Percentiles rank a stretch among this genome's conserved stretches.
These are phyloP conservation scores for Trichoderma aggressivum DNA, from an alignment of 2,329 filamentous ascomycete species.

Conservation along the genomic window DNA sequence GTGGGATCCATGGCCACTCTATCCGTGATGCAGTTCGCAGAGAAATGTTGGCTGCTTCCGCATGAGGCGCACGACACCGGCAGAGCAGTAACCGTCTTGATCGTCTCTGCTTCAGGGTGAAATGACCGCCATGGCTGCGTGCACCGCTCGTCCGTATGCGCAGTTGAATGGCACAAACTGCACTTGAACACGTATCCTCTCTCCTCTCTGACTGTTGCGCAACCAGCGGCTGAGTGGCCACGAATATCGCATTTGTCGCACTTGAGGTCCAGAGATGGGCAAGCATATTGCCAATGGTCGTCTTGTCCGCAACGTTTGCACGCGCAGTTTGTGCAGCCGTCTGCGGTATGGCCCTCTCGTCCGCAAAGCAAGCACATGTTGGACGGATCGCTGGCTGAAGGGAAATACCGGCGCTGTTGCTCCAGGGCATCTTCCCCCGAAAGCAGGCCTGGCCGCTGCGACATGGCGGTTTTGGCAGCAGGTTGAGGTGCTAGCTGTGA, in stretches of 20 bases:
- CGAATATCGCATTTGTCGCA: slow-evolving; percentile 60
- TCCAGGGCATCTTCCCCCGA: slow-evolving; percentile 33
- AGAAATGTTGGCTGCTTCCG: slow-evolving; percentile 53
- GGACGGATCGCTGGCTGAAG: slow-evolving; percentile 41
- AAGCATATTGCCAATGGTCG: slow-evolving; percentile 49
- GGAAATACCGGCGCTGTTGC: slow-evolving; percentile 50
- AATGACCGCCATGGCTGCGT: slow-evolving; percentile 59
- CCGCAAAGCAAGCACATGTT: slow-evolving; percentile 53
- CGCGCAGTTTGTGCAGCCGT: slow-evolving; percentile 42
- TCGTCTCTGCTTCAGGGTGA: slow-evolving; percentile 36
- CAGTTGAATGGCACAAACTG: slow-evolving; percentile 53
- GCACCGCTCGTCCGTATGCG: slow-evolving; percentile 60
- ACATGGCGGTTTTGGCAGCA: neutral
- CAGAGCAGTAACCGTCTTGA: slow-evolving; percentile 49
- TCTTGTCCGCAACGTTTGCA: slow-evolving; percentile 49
- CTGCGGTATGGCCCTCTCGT: slow-evolving; percentile 43
- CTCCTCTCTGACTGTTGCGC: slow-evolving; percentile 56
- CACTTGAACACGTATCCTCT: slow-evolving; percentile 48
- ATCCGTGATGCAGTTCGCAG: slow-evolving; percentile 48
- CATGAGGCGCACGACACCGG: slow-evolving; percentile 55
- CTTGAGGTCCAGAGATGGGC: slow-evolving; percentile 46
- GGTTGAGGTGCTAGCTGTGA: neutral
- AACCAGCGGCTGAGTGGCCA: slow-evolving; percentile 53
- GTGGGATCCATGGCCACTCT: neutral
- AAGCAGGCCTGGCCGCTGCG: slow-evolving; percentile 26